phyloP scores from a whole-genome alignment of 2,329 filamentous ascomycete genomes.

The Neonectria punicea region DNA sequence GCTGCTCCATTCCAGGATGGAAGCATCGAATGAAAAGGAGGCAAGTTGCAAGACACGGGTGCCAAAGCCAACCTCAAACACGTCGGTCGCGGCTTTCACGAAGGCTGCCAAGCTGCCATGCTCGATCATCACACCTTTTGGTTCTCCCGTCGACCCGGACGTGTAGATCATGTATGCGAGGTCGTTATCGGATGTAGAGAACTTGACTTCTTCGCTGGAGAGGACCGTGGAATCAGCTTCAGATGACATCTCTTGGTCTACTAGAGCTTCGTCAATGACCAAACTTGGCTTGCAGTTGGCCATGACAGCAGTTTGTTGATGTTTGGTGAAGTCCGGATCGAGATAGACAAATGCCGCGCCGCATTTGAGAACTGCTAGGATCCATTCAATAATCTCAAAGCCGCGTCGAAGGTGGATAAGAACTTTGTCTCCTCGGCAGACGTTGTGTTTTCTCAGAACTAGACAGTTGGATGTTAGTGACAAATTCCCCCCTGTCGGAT shows the following conservation, averaged over 20 bases:
- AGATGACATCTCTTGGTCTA: neutral
- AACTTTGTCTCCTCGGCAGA: neutral
- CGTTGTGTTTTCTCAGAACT: neutral
- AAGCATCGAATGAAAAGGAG: conserved; percentile 3
- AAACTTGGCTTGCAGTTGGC: neutral
- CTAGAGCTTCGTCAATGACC: neutral
- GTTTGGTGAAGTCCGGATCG: neutral
- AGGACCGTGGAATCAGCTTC: neutral
- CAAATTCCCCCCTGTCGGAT: neutral
- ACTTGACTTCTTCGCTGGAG: neutral
- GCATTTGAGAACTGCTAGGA: neutral
- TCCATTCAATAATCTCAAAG: neutral
- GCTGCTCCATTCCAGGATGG: neutral
- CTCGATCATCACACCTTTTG: conserved; percentile 2
- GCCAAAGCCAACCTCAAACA: neutral
- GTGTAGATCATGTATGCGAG: conserved; percentile 6
- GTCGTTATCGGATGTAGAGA: neutral
- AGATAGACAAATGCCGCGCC: conserved; percentile 1
- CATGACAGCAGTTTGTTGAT: neutral
- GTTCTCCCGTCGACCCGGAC: conserved; percentile 3
- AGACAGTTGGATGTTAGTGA: neutral
- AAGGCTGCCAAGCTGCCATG: neutral
- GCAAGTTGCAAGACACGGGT: conserved; percentile 1
- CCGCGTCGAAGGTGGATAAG: neutral
- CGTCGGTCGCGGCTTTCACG: neutral